Evolutionary conservation across 345 rosid species (phyloP).

Genomic region (Euphorbia peplus): DNA sequence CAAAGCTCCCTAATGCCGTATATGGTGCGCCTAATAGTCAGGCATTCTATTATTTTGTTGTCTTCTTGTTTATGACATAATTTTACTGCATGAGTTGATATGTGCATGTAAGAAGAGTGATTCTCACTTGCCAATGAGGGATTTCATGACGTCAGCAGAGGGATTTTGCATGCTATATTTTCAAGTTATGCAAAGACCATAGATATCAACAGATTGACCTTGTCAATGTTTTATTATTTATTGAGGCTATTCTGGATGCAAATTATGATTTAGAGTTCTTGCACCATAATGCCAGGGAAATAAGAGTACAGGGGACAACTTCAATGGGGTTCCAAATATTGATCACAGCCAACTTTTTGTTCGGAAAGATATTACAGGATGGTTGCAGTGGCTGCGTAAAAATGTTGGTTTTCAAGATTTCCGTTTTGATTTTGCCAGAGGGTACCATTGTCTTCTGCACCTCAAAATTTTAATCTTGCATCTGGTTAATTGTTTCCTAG

Average conservation of each 20-base stretch:
- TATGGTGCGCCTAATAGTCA: not conserved
- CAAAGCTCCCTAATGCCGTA: not conserved
- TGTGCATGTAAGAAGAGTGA: not conserved
- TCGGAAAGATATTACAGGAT: constrained; percentile 67
- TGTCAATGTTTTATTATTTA: not conserved
- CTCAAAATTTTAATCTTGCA: constrained; percentile 3
- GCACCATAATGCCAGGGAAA: constrained; percentile 49
- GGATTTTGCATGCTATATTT: not conserved
- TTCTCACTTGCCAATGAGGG: not conserved
- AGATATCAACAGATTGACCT: not conserved
- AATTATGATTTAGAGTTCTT: constrained; percentile 2
- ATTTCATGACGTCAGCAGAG: not conserved
- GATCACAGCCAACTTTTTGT: constrained; percentile 87
- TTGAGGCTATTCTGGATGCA: not conserved
- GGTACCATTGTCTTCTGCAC: constrained; percentile 40
- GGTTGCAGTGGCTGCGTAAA: constrained; percentile 74
- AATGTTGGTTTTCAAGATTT: constrained; percentile 78
- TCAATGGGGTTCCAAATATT: constrained; percentile 87
- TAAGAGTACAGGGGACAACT: constrained; percentile 87
- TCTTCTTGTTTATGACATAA: not conserved
- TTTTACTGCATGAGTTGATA: not conserved
- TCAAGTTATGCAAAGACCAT: not conserved
- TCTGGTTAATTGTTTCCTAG: constrained; percentile 1
- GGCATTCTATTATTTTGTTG: not conserved
- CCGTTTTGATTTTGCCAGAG: constrained; percentile 88